These are phyloP conservation scores for Boletus tylopilopsis DNA, from an alignment of 768 basidiomycete genomes.

Conservation along the genomic window DNA sequence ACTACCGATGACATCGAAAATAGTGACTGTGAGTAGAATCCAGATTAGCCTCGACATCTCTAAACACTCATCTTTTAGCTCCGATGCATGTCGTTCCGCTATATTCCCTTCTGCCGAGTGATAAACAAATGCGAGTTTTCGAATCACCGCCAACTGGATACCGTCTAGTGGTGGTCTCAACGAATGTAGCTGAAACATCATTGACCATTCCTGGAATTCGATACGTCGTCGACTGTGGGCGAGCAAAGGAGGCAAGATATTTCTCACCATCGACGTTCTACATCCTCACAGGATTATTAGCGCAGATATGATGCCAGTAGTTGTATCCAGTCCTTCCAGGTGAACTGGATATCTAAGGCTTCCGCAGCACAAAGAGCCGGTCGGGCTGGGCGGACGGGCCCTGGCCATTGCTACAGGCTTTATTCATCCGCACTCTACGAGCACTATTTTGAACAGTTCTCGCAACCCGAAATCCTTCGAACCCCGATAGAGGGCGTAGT, in stretches of 20 bases:
- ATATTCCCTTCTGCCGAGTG: slow-evolving; percentile 88
- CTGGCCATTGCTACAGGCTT: slow-evolving; percentile 96
- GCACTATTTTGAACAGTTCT: slow-evolving; percentile 84
- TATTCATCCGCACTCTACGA: slow-evolving; percentile 96
- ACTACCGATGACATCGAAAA: slow-evolving; percentile 55
- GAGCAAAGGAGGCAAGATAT: slow-evolving; percentile 79
- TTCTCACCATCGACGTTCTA: background rate
- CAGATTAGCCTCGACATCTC: slow-evolving; percentile 1
- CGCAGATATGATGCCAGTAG: slow-evolving; percentile 76
- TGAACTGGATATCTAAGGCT: slow-evolving; percentile 94
- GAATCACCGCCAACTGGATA: slow-evolving; percentile 72
- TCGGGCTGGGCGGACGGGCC: slow-evolving; percentile 95
- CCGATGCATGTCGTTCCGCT: slow-evolving; percentile 95
- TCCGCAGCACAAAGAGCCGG: slow-evolving; percentile 93
- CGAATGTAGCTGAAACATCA: slow-evolving; percentile 96
- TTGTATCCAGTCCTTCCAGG: slow-evolving; percentile 88
- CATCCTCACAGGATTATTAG: slow-evolving; percentile 34
- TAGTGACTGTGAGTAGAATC: slow-evolving; percentile 50
- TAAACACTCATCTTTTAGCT: slow-evolving; percentile 39
- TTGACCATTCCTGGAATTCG: slow-evolving; percentile 95
- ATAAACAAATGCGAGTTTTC: slow-evolving; percentile 95
- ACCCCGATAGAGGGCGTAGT: slow-evolving; percentile 97
- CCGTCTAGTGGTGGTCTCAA: slow-evolving; percentile 91
- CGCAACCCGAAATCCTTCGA: slow-evolving; percentile 87
- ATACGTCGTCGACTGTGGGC: slow-evolving; percentile 96